Evolutionary conservation across 495 filamentous ascomycete species (phyloP), one percentile per base, ranked within the genome.

Genomic region (Daldinia concentrica): DNA sequence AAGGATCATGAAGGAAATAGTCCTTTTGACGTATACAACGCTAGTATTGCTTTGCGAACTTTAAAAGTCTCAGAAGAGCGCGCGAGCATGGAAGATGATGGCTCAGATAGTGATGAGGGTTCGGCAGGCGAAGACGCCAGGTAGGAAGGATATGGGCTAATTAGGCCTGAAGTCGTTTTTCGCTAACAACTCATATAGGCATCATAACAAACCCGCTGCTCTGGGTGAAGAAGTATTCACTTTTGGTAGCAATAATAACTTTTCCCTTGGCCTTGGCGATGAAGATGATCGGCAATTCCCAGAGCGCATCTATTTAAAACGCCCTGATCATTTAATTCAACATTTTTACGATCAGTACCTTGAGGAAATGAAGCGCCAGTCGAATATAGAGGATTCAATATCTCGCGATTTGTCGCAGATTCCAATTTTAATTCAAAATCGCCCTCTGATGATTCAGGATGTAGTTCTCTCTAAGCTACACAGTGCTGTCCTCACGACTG

Each of bases 1-100:
- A 99, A 99, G 77, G 95, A 99, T 72, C 90, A 91, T 52, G 94
- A 97, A 77, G 96, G 96, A 17, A 92, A 95, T 72, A 97, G 93
- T 63, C 94, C 95, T 0, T 96, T 97, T 66, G 95, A 98, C 76
- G 83, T 98, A 15, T 97, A 95, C 71, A 90, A 90, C 52, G 87
- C 90, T 24, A 95, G 93, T 12, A 93, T 97, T 59, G 88, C 88
- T 51, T 86, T 90, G 52, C 82, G 84, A 5, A 74, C 75, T n/a
- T 58, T 86, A 41, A 79, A 80, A 37, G 74, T 73, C 22, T 67
- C 63, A 8, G 68, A 72, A 22, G 74, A 78, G 12, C 59, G 71
- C 1, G 58, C 58, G 3, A 54, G 61, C 43, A 72, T 71, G 26
- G 74, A 76, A 34, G 80, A 83, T 11, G 78, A 80, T 62, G 83